Base-by-base conservation (phyloP, 2,329 filamentous ascomycete genomes). In the Epichloe glyceriae region DNA sequence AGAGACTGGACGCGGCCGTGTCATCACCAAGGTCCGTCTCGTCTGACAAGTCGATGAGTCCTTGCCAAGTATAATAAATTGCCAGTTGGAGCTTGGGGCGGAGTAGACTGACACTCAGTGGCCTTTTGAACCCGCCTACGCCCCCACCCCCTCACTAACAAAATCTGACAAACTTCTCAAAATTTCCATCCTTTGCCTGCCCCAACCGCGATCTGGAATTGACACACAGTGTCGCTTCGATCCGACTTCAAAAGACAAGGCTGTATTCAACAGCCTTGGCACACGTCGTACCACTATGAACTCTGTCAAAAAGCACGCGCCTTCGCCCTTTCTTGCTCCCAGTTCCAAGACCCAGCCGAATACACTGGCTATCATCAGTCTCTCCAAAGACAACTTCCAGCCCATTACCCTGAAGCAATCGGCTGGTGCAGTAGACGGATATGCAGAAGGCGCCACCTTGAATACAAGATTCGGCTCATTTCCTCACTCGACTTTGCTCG, bases 401-500 rank as follows among this genome's bases (percentile, higher is more conserved):
- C 88, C 91, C 7, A 74, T 89, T 26, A 82, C 86, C 54, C 78
- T 90, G 30, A 74, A 78, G 55, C 71, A 78, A 33, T 74, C 75
- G 20, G 74, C 78, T 38, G 80, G 80, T 49, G 75, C 79, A 41
- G 75, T 84, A 55, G 78, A 83, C 61, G 86, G 85, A 53, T 89
- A 89, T 60, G 78, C 79, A 33, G 85, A 89, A 63, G 86, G 86
- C 37, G 83, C 82, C 45, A 85, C 88, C 2, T 80, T 90, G 50
- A 97, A 95, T 69, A 98, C 91, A 1, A 83, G 90, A 43, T 98
- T 95, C 62, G 93, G 93, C 46, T 95, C 90, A 0, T 91, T 89
- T 54, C 86, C 87, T 0, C 87, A 91, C 63, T 85, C 79, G 11
- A 90, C 86, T 0, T 69, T 91, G 44, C 76, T 95, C 50, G 75